phyloP scores from a whole-genome alignment of 2,329 filamentous ascomycete genomes.

The Hypoxylon sp. region DNA sequence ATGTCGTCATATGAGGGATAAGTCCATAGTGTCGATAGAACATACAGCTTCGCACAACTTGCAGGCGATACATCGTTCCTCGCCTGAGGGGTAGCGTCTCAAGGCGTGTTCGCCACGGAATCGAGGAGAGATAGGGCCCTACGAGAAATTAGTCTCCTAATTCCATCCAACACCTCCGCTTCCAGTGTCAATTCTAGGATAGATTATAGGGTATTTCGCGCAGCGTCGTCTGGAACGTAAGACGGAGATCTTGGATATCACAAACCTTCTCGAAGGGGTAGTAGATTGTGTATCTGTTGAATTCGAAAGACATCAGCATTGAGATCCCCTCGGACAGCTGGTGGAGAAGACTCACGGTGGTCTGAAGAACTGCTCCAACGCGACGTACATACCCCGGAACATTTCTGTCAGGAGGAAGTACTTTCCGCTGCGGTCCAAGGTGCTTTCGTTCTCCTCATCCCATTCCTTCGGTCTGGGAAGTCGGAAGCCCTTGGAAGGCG shows the following conservation, averaged over 20 bases:
- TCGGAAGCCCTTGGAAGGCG: slow-evolving; percentile 86
- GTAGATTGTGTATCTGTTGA: slow-evolving; percentile 90
- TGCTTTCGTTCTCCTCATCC: slow-evolving; percentile 83
- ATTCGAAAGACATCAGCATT: slow-evolving; percentile 34
- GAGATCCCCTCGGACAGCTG: neutral
- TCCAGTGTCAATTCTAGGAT: neutral
- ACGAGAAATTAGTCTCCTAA: slow-evolving; percentile 43
- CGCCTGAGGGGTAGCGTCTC: slow-evolving; percentile 94
- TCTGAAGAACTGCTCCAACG: slow-evolving; percentile 97
- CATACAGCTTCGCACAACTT: slow-evolving; percentile 94
- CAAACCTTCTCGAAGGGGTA: slow-evolving; percentile 96
- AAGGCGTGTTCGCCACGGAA: slow-evolving; percentile 99
- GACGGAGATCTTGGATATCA: slow-evolving; percentile 14
- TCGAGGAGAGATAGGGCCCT: slow-evolving; percentile 94
- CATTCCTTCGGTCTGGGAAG: slow-evolving; percentile 80
- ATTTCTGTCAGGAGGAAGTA: slow-evolving; percentile 98
- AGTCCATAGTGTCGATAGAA: slow-evolving; percentile 23
- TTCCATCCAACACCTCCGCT: slow-evolving; percentile 36
- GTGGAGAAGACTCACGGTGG: slow-evolving; percentile 81
- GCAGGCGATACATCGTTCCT: slow-evolving; percentile 99
- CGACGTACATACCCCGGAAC: slow-evolving; percentile 97
- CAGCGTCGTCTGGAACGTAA: slow-evolving; percentile 2
- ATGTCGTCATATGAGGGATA: neutral
- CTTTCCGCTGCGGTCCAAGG: slow-evolving; percentile 87
- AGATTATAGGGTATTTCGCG: slow-evolving; percentile 24